Evolutionary conservation across 2,329 filamentous ascomycete genomes (phyloP).

Genomic region (Cyphellophora attinorum): DNA sequence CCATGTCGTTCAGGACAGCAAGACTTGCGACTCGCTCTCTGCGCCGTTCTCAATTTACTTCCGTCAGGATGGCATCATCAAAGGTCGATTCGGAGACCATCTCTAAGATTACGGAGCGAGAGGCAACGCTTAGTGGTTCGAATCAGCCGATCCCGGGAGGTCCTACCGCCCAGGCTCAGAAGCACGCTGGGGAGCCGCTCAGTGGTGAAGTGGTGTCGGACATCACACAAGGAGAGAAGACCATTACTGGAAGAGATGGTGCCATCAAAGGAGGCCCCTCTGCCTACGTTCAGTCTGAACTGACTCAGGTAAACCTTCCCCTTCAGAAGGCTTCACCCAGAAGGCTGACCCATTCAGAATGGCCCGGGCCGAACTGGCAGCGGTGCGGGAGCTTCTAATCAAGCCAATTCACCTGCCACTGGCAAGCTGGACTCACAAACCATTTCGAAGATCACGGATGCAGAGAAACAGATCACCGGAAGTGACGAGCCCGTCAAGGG

Average conservation of each 20-base stretch:
- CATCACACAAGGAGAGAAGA: constrained; percentile 31
- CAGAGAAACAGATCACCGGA: constrained; percentile 30
- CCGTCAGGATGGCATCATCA: not conserved
- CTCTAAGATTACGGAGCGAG: constrained; percentile 29
- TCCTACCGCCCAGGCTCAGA: constrained; percentile 32
- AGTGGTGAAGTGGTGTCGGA: constrained; percentile 26
- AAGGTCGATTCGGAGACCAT: constrained; percentile 22
- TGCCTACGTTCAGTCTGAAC: constrained; percentile 2
- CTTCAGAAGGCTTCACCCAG: no score
- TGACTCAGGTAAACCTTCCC: no score
- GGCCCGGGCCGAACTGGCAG: no score
- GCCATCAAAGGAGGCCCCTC: constrained; percentile 1
- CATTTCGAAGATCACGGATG: constrained; percentile 30
- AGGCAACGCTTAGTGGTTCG: constrained; percentile 28
- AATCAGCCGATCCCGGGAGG: constrained; percentile 25
- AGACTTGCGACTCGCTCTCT: no score
- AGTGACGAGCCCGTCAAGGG: constrained; percentile 24
- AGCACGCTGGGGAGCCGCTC: constrained; percentile 24
- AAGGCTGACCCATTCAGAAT: no score
- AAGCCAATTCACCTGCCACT: no score
- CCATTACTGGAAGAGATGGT: constrained; percentile 23
- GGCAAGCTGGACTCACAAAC: constrained; percentile 17
- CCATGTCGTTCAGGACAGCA: no score
- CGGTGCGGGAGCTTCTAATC: no score
- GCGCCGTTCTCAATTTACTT: no score